A percentile compares a stretch with the other conserved stretches of the same genome.
phyloP scores from a whole-genome alignment of 2,329 filamentous ascomycete genomes.

The Paracamarosporium sp. region DNA sequence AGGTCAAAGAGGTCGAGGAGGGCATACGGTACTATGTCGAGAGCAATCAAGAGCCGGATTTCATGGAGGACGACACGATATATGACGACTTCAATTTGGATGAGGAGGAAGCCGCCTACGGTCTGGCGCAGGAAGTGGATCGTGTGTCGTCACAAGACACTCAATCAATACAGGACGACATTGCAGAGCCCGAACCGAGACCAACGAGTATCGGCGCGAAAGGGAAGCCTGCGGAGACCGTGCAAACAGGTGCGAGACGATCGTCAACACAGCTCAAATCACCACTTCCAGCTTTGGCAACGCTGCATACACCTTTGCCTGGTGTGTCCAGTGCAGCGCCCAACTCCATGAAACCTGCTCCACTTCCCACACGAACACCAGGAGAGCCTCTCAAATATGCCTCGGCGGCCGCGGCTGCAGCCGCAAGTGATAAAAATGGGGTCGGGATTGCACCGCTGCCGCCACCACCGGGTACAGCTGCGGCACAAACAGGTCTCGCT shows the following conservation, averaged over 20 bases:
- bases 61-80: slow-evolving; percentile 90
- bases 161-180: slow-evolving; percentile 88
- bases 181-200: slow-evolving; percentile 65
- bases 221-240: slow-evolving; percentile 67
- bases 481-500: slow-evolving; percentile 49
- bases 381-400: slow-evolving; percentile 96
- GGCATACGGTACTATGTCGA: slow-evolving; percentile 95
- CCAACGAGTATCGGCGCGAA: slow-evolving; percentile 57
- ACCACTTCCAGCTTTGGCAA: slow-evolving; percentile 89
- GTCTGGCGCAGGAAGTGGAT: slow-evolving; percentile 81
- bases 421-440: slow-evolving; percentile 84
- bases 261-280: slow-evolving; percentile 93
- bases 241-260: slow-evolving; percentile 65
- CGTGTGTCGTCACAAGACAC: slow-evolving; percentile 93
- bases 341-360: slow-evolving; percentile 88
- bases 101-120: slow-evolving; percentile 88
- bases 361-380: slow-evolving; percentile 80
- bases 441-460: slow-evolving; percentile 93
- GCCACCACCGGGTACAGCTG: slow-evolving; percentile 74
- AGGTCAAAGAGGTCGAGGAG: slow-evolving; percentile 88
- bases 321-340: slow-evolving; percentile 66
- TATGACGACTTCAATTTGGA: slow-evolving; percentile 94
- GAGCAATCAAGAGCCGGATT: slow-evolving; percentile 86
- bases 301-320: slow-evolving; percentile 77
- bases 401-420: slow-evolving; percentile 91